Percentiles rank a stretch among this genome's conserved stretches.
phyloP scores from a whole-genome alignment of 495 filamentous ascomycete species.

The Gamarada debralockiae region DNA sequence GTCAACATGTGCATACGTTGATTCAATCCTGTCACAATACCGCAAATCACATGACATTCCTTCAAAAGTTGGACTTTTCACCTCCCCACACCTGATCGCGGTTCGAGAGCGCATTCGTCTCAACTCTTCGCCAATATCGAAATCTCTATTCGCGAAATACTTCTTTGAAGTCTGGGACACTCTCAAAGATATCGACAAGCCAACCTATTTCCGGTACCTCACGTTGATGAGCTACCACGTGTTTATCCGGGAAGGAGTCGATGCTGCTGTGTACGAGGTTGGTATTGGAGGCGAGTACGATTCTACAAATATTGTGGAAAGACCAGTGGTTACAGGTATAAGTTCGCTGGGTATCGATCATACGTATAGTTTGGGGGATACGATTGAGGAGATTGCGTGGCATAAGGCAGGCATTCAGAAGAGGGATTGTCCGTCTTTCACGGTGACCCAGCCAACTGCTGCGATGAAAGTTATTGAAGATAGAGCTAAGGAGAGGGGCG shows the following conservation, averaged over 20 bases:
- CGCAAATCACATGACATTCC: slow-evolving; percentile 29
- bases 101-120: slow-evolving; percentile 87
- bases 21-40: slow-evolving; percentile 44
- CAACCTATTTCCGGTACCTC: slow-evolving; percentile 83
- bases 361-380: slow-evolving; percentile 70
- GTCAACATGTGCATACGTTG: slow-evolving; percentile 66
- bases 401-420: slow-evolving; percentile 96
- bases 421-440: slow-evolving; percentile 60
- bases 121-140: slow-evolving; percentile 67
- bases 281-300: slow-evolving; percentile 93
- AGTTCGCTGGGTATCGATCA: slow-evolving; percentile 91
- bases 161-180: slow-evolving; percentile 86
- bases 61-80: slow-evolving; percentile 78
- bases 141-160: slow-evolving; percentile 74
- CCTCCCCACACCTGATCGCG: slow-evolving; percentile 79
- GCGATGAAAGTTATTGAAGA: slow-evolving; percentile 65
- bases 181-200: slow-evolving; percentile 54
- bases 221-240: slow-evolving; percentile 86
- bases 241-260: slow-evolving; percentile 74
- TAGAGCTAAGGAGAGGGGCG: slow-evolving; percentile 64
- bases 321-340: slow-evolving; percentile 70
- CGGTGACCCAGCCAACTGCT: slow-evolving; percentile 59
- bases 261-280: slow-evolving; percentile 82
- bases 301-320: slow-evolving; percentile 78
- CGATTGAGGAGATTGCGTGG: slow-evolving; percentile 92